phyloP scores from a whole-genome alignment of 495 filamentous ascomycete species.

The Annulohypoxylon moriforme region DNA sequence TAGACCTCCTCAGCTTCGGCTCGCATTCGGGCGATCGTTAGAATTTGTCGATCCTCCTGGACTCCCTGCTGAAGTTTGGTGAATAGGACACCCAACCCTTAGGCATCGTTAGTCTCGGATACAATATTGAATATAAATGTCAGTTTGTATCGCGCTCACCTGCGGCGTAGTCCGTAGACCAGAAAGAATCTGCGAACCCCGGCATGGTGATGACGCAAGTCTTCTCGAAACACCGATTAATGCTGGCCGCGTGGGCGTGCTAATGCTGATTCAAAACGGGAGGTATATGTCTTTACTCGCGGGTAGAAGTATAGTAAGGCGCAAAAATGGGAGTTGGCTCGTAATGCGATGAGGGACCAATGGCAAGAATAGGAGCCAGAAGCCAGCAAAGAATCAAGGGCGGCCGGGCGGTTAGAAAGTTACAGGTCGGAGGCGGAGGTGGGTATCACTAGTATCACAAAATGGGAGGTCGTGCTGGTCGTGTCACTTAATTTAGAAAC shows the following conservation, averaged over 20 bases:
- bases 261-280: conserved; percentile 12
- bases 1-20: conserved; percentile 96
- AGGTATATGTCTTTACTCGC: conserved; percentile 6
- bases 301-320: conserved; percentile 9
- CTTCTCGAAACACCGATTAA: conserved; percentile 9
- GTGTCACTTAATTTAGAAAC: conserved; percentile 32
- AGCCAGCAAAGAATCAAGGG: conserved; percentile 26
- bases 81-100: conserved; percentile 94
- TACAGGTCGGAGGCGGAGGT: conserved; percentile 29
- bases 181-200: conserved; percentile 93
- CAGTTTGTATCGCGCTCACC: conserved; percentile 60
- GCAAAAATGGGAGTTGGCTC: conserved; percentile 13
- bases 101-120: conserved; percentile 25
- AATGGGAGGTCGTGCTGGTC: conserved; percentile 3
- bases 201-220: conserved; percentile 68
- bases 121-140: conserved; percentile 7
- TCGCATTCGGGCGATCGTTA: conserved; percentile 91
- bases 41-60: conserved; percentile 92
- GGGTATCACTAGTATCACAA: conserved; percentile 36
- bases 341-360: conserved; percentile 33
- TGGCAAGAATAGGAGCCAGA: conserved; percentile 3
- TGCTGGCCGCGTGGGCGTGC: conserved; percentile 7
- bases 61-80: conserved; percentile 96
- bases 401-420: conserved; percentile 6
- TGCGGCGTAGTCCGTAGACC: conserved; percentile 92